A percentile compares a stretch with the other conserved stretches of the same genome.
Evolutionary conservation across 1,284 basidiomycete species (phyloP).

Genomic region (Cystobasidiaceae sp.): DNA sequence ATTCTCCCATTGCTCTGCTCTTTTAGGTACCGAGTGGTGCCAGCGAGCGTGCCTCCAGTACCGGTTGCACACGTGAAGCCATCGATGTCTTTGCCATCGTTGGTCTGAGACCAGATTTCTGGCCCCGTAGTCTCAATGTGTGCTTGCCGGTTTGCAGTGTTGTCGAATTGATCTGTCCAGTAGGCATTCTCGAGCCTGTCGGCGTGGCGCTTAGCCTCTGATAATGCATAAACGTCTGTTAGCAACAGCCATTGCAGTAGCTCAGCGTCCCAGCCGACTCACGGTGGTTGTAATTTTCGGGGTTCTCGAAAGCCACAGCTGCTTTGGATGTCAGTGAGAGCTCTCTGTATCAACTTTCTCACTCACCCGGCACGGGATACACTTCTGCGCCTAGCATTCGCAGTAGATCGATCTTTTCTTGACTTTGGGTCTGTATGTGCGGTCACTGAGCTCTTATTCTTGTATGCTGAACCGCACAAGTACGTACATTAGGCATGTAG

Average conservation of each 20-base stretch:
- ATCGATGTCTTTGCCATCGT: slow-evolving; percentile 62
- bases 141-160: slow-evolving; percentile 64
- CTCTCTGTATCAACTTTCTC: too few relatives aligned
- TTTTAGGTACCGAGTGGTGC: slow-evolving; percentile 76
- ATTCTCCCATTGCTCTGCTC: slow-evolving; percentile 75
- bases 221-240: not conserved
- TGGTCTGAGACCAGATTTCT: slow-evolving; percentile 91
- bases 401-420: slow-evolving; percentile 96
- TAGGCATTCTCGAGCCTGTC: slow-evolving; percentile 77
- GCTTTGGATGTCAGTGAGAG: too few relatives aligned
- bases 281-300: slow-evolving; percentile 94
- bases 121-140: slow-evolving; percentile 91
- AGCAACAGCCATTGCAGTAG: too few relatives aligned
- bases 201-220: slow-evolving; percentile 78
- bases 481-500: slow-evolving; percentile 88
- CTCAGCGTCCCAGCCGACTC: not conserved
- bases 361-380: slow-evolving; percentile 69
- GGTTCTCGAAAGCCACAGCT: slow-evolving; percentile 94
- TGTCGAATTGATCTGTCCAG: slow-evolving; percentile 63
- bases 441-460: not conserved
- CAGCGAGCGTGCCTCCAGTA: slow-evolving; percentile 92
- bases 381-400: slow-evolving; percentile 97
- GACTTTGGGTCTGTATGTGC: slow-evolving; percentile 59
- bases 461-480: not conserved
- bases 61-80: slow-evolving; percentile 92